A percentile compares a stretch with the other conserved stretches of the same genome.
These are phyloP conservation scores for Talaromyces wortmannii DNA, from an alignment of 495 filamentous ascomycete species.

Conservation along the genomic window DNA sequence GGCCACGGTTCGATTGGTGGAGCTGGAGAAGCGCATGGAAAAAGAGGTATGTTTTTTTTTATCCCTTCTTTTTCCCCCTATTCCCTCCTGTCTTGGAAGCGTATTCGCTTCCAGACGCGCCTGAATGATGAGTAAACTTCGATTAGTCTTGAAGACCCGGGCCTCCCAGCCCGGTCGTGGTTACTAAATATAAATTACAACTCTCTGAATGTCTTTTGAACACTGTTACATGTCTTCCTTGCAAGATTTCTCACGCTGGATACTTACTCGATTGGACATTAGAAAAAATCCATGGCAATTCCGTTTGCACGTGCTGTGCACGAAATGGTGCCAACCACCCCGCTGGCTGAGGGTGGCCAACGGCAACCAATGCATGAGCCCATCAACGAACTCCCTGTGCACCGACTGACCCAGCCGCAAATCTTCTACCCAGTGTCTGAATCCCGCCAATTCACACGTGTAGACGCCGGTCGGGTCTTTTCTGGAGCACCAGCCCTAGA, in stretches of 20 bases:
- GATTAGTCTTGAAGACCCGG: conserved; percentile 99
- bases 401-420: conserved; percentile 71
- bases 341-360: conserved; percentile 18
- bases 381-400: conserved; percentile 86
- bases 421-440: conserved; percentile 88
- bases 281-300: conserved; percentile 72
- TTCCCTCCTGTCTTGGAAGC: conserved; percentile 7
- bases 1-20: conserved; percentile 81
- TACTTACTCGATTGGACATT: conserved; percentile 9
- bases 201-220: conserved; percentile 30
- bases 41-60: conserved; percentile 52
- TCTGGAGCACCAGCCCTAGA: conserved; percentile 35
- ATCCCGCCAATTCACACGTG: conserved; percentile 81
- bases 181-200: conserved; percentile 48
- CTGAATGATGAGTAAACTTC: conserved; percentile 70
- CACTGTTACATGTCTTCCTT: background rate
- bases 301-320: conserved; percentile 72
- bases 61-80: conserved; percentile 19
- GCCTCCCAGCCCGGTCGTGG: conserved; percentile 43
- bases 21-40: conserved; percentile 74
- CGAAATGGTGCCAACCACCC: conserved; percentile 68
- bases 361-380: conserved; percentile 56
- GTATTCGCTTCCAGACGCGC: background rate
- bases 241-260: background rate
- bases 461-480: conserved; percentile 84